These are phyloP conservation scores for Glebionis coronaria DNA, from an alignment of 129 eudicot genomes.

Conservation along the genomic window DNA sequence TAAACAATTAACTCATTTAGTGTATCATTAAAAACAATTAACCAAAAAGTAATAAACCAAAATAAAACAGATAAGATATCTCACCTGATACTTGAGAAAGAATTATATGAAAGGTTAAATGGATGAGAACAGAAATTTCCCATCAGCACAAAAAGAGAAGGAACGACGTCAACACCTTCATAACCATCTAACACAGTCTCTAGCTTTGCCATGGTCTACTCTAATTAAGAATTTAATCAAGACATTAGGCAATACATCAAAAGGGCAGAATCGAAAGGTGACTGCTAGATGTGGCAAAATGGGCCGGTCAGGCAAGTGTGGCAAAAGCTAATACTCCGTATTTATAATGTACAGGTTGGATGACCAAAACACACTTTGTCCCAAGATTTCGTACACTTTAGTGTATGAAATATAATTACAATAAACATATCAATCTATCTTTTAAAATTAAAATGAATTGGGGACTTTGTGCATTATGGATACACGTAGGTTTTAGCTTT, in stretches of 20 bases:
- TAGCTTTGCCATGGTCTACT: constrained; percentile 80
- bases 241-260: constrained; percentile 37
- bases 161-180: constrained; percentile 79
- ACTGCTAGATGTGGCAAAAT: background rate
- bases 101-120: constrained; percentile 66
- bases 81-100: constrained; percentile 73
- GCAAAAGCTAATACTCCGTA: background rate
- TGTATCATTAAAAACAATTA: background rate
- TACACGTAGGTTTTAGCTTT: background rate
- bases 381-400: too few species aligned
- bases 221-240: constrained; percentile 31
- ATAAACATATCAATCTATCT: too few species aligned
- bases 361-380: too few species aligned
- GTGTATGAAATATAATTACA: too few species aligned
- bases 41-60: background rate
- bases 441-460: too few species aligned
- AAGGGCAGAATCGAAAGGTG: background rate
- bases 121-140: constrained; percentile 94
- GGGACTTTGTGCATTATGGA: too few species aligned
- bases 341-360: too few species aligned
- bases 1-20: background rate
- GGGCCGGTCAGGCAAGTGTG: background rate
- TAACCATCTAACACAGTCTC: constrained; percentile 74
- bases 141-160: constrained; percentile 95
- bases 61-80: constrained; percentile 11